Conservation (phyloP, 768 basidiomycete genomes). For the Lanmaoa pseudosensibilis region DNA sequence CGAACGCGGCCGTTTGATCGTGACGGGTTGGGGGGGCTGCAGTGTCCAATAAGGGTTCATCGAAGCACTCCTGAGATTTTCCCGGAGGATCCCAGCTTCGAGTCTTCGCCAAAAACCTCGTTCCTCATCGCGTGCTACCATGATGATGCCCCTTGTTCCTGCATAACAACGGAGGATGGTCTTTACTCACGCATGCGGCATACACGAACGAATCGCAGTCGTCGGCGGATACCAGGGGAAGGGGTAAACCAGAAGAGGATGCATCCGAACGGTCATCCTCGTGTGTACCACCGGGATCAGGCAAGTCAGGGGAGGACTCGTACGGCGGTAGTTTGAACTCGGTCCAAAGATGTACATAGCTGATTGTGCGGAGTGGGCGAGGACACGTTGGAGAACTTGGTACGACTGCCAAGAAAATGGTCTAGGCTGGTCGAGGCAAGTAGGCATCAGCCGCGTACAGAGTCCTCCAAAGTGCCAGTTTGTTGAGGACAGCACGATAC, state of each 20-base stretch:
- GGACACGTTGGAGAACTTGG: background rate
- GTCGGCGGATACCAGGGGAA: constrained; percentile 60
- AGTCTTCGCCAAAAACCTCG: constrained; percentile 54
- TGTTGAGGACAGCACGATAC: background rate
- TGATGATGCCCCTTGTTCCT: constrained; percentile 64
- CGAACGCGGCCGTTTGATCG: constrained; percentile 47
- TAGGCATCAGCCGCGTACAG: background rate
- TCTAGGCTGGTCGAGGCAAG: background rate
- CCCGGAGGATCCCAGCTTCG: constrained; percentile 30
- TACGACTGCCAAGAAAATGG: background rate
- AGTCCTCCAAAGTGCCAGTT: background rate
- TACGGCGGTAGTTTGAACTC: no score
- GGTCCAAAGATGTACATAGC: no score
- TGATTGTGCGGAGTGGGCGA: background rate
- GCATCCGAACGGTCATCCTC: constrained; percentile 58
- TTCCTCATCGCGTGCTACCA: constrained; percentile 57
- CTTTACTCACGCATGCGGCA: constrained; percentile 60
- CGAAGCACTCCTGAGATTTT: background rate
- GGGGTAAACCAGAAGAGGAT: constrained; percentile 65
- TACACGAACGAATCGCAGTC: constrained; percentile 81
- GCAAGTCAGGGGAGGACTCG: constrained; percentile 23
- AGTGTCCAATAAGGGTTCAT: constrained; percentile 25
- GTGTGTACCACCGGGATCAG: constrained; percentile 17
- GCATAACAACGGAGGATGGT: constrained; percentile 59
- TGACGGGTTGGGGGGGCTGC: constrained; percentile 22